Evolutionary conservation across 2,329 filamentous ascomycete genomes (phyloP).

Genomic region (Ophiostoma quercus): DNA sequence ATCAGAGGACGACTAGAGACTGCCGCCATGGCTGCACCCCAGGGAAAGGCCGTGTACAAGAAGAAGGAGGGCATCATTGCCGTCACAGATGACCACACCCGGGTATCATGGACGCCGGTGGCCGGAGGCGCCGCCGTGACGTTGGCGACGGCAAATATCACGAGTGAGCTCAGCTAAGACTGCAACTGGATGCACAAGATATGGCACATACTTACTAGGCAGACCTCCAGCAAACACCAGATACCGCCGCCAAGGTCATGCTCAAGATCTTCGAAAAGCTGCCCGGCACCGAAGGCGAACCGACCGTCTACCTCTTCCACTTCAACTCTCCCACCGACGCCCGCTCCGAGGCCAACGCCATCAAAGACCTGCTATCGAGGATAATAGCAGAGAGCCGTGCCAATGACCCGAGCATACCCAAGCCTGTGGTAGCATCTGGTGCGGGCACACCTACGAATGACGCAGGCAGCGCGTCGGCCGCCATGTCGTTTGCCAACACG

Average conservation of each 20-base stretch:
- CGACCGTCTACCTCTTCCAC: slow-evolving; percentile 75
- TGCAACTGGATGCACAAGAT: background rate
- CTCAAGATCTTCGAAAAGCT: slow-evolving; percentile 81
- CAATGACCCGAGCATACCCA: slow-evolving; percentile 46
- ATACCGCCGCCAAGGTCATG: slow-evolving; percentile 83
- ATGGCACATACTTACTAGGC: background rate
- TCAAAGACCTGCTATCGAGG: slow-evolving; percentile 75
- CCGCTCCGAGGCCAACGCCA: slow-evolving; percentile 73
- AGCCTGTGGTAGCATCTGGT: slow-evolving; percentile 41
- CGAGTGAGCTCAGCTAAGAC: slow-evolving; percentile 54
- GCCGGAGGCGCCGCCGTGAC: slow-evolving; percentile 61
- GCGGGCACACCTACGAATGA: slow-evolving; percentile 30
- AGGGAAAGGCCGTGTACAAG: slow-evolving; percentile 74
- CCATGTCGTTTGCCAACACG: slow-evolving; percentile 74
- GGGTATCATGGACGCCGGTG: slow-evolving; percentile 71
- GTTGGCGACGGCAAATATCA: slow-evolving; percentile 69
- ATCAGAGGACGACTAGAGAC: too few species aligned
- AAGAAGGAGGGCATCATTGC: slow-evolving; percentile 88
- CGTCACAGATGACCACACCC: slow-evolving; percentile 66
- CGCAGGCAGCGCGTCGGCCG: slow-evolving; percentile 50
- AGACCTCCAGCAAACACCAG: slow-evolving; percentile 95
- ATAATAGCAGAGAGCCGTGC: slow-evolving; percentile 67
- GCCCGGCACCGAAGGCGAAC: slow-evolving; percentile 47
- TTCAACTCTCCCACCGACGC: slow-evolving; percentile 76
- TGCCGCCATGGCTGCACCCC: slow-evolving; percentile 51